These are phyloP conservation scores for Dactylella cylindrospora DNA, from an alignment of 2,329 filamentous ascomycete genomes.

Conservation along the genomic window DNA sequence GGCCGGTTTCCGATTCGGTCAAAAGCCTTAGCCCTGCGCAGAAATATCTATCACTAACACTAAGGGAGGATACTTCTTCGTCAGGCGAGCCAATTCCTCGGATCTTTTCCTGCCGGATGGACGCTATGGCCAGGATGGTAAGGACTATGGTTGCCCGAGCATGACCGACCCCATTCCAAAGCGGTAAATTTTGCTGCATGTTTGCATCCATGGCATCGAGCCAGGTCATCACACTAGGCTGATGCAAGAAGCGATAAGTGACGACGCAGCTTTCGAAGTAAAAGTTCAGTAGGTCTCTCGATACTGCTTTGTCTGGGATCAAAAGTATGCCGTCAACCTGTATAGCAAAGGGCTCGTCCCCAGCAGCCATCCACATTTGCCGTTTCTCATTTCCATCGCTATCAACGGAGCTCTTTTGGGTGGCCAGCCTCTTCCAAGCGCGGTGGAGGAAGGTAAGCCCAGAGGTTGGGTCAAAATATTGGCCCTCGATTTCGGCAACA, in stretches of 20 bases:
- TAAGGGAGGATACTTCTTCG: conserved; percentile 48
- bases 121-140: conserved; percentile 57
- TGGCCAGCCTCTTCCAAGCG: conserved; percentile 66
- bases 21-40: conserved; percentile 54
- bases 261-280: conserved; percentile 65
- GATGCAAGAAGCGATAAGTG: conserved; percentile 62
- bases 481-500: conserved; percentile 58
- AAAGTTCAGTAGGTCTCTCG: conserved; percentile 56
- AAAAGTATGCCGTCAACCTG: conserved; percentile 51
- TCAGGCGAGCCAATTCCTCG: conserved; percentile 49
- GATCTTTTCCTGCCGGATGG: conserved; percentile 55
- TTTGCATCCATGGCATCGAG: conserved; percentile 54
- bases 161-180: conserved; percentile 54
- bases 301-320: conserved; percentile 53
- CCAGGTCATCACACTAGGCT: conserved; percentile 59
- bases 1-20: conserved; percentile 57
- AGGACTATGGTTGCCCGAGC: conserved; percentile 57
- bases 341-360: conserved; percentile 57
- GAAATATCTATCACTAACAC: conserved; percentile 54
- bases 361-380: conserved; percentile 53
- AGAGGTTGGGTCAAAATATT: conserved; percentile 61
- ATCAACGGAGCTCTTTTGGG: conserved; percentile 56
- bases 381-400: conserved; percentile 54
- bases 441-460: conserved; percentile 63
- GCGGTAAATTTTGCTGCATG: conserved; percentile 51